Evolutionary conservation across 2,329 filamentous ascomycete species (phyloP), one percentile per base, ranked within the genome.

Genomic region (Colletotrichum filicis): DNA sequence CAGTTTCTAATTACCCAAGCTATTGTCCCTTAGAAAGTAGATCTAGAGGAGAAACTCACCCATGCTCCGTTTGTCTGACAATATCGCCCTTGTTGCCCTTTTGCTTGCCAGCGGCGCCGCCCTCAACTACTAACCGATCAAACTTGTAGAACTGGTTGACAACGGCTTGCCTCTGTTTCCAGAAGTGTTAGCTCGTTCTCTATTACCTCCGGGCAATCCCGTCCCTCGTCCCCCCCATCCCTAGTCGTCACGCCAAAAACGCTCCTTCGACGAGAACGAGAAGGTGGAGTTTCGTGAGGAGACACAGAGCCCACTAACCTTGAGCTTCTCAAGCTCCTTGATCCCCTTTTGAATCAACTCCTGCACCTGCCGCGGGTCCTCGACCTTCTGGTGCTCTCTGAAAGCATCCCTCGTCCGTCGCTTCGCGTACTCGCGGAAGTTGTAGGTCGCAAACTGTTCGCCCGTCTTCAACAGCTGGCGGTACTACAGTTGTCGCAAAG

Each of bases 341-440:
- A 97, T 81, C 0, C 95, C 97, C 79, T 94, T 93, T 83, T 98
- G 95, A 78, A 98, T 89, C 78, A 98, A 85, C 83, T 97, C 95
- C 83, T 98, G 95, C 82, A 97, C 88, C 84, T 89, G 88, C 75
- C 94, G 88, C 76, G 91, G 88, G 80, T 98, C 97, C 58, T 90
- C 85, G 79, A 95, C 92, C 68, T 84, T 81, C 83, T 91, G 89
- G 83, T 97, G 89, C 82, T 97, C 95, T 78, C 93, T 90, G 84
- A 98, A 99, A 5, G 94, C 92, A 86, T 98, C 97, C 82, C 90
- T 90, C 81, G 97, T 98, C 83, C 96, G 91, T 80, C 97, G 92
- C 84, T 92, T 93, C 66, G 97, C 95, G 84, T 99, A 99, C 83
- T 98, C 96, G 85, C 97, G 92, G 89, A 98, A 99, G 86, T 98